Evolutionary conservation across 768 basidiomycete genomes (phyloP), one percentile per base, ranked within the genome.

Genomic region (Mycena pura): DNA sequence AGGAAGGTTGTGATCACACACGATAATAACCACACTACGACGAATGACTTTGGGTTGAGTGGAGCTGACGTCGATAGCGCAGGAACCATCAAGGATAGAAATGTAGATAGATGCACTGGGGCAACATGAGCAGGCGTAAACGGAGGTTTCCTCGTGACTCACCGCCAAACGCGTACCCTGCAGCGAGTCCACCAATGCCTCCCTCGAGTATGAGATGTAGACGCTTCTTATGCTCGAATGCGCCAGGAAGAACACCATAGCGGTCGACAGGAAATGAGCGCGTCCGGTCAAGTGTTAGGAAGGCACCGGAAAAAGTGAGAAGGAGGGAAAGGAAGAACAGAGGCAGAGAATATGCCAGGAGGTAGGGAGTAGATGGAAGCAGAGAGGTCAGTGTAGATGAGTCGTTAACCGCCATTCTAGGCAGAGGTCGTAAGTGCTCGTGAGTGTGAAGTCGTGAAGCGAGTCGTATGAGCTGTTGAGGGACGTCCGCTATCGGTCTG

Each of bases 241-340:
- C 62, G 27, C 78, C 75, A 52, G 73, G 65, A 57, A 75, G 63
- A 19, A 69, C 68, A 48, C 74, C 75, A 64, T 75, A 74, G 8
- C 74, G 72, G 32, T 66, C 64, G 3, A 84, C 79, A 0, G 82
- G 75, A 66, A 91, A 89, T 7, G 84, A 80, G 36, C 86, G 82
- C 21, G 88, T 85, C 38, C 90, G 86, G 69, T 90, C 88, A 47
- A 91, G 81, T 17, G 83, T 89, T 21, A 90, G 76, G 71, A 91
- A 90, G 3, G 87, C 80, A n/a, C 89, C 88, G n/a, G 86, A 77
- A 68, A 89, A 87, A 6, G 83, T 84, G 34, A 88, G 76, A 22
- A 85, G 60, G 38, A 87, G 51, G 10, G 88, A 89, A 6, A 86
- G 59, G 4, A 85, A 70, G 29, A 91, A 76, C n/a, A 91, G 76